These are phyloP conservation scores for Sporothrix sp. DNA, from an alignment of 2,329 filamentous ascomycete species.

Conservation along the genomic window DNA sequence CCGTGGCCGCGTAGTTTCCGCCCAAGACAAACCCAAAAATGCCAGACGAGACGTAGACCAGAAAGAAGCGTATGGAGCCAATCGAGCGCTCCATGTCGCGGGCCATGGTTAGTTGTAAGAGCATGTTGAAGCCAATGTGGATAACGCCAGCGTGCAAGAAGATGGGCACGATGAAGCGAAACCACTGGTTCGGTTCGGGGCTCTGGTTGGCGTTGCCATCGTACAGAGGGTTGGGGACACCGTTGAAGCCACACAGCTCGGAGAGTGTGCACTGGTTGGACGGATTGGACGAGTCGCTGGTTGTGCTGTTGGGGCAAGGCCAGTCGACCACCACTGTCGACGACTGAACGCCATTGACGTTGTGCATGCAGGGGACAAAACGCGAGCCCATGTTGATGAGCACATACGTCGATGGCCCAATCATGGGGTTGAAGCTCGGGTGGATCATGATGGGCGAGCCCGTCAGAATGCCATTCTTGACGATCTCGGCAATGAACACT, in stretches of 20 bases:
- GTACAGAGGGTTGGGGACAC: slow-evolving; percentile 58
- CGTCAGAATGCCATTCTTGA: slow-evolving; percentile 59
- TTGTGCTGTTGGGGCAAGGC: slow-evolving; percentile 74
- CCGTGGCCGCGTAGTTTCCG: slow-evolving; percentile 80
- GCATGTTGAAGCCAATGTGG: slow-evolving; percentile 91
- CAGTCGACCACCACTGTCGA: slow-evolving; percentile 43
- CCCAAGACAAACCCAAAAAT: slow-evolving; percentile 96
- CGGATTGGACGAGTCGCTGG: slow-evolving; percentile 36
- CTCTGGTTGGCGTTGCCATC: slow-evolving; percentile 39
- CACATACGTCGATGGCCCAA: slow-evolving; percentile 81
- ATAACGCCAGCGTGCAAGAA: slow-evolving; percentile 91
- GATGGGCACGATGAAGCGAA: slow-evolving; percentile 87
- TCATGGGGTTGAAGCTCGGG: slow-evolving; percentile 91
- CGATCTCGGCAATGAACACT: slow-evolving; percentile 84
- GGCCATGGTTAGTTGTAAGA: slow-evolving; percentile 81
- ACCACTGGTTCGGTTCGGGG: slow-evolving; percentile 85
- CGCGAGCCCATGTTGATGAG: slow-evolving; percentile 96
- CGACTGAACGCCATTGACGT: slow-evolving; percentile 55
- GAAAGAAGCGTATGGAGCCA: slow-evolving; percentile 73
- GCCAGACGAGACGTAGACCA: slow-evolving; percentile 83
- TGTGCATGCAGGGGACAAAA: slow-evolving; percentile 92
- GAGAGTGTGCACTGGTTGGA: slow-evolving; percentile 60
- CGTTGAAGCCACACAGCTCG: slow-evolving; percentile 73
- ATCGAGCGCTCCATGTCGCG: slow-evolving; percentile 89
- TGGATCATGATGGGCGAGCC: slow-evolving; percentile 69